These are phyloP conservation scores for Tephrocybe sp. DNA, from an alignment of 768 basidiomycete species.

Conservation along the genomic window DNA sequence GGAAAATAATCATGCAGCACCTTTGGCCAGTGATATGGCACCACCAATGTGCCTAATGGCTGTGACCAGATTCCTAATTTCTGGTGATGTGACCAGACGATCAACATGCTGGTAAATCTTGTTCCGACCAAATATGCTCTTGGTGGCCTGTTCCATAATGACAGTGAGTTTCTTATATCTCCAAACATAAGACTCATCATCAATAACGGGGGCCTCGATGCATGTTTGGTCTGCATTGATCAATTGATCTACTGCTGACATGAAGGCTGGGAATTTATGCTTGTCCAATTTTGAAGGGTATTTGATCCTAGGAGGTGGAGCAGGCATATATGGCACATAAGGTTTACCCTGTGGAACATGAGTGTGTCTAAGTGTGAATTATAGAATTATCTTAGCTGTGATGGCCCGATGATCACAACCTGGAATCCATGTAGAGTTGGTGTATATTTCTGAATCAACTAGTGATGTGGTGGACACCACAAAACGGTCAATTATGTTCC, in stretches of 20 bases:
- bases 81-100: too few relatives aligned
- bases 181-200: too few relatives aligned
- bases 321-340: not conserved
- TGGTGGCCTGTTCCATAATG: too few relatives aligned
- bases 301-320: not conserved
- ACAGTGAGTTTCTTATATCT: too few relatives aligned
- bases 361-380: not conserved
- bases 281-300: not conserved
- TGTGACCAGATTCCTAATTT: not conserved
- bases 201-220: too few relatives aligned
- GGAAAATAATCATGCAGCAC: not conserved
- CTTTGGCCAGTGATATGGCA: not conserved
- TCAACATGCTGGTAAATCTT: too few relatives aligned
- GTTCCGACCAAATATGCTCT: too few relatives aligned
- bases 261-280: not conserved
- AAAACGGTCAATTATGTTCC: slow-evolving; percentile 24
- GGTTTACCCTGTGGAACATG: not conserved
- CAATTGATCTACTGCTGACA: not conserved
- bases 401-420: not conserved
- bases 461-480: slow-evolving; percentile 7
- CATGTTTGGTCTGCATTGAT: not conserved
- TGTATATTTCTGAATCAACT: slow-evolving; percentile 2
- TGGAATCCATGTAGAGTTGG: not conserved
- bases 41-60: not conserved
- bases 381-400: not conserved